Conservation (phyloP, 116 monocot genomes). For the Zostera marina region DNA sequence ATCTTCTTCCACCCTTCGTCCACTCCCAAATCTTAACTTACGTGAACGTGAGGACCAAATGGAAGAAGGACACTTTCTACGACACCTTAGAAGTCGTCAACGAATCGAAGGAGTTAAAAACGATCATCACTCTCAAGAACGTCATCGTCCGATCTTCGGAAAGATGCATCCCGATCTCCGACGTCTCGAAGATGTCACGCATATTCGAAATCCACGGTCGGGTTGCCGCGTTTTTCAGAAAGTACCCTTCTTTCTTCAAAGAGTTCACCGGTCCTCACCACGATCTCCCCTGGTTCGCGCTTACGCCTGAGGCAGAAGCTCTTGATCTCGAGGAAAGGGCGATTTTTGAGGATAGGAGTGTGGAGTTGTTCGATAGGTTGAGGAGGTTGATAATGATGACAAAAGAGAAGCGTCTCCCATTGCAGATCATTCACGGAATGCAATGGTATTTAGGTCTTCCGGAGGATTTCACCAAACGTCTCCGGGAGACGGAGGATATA, state of each 20-base stretch:
- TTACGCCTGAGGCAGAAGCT: slow-evolving; percentile 27
- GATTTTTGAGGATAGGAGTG: slow-evolving; percentile 11
- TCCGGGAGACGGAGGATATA: slow-evolving; percentile 14
- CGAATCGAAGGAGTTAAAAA: slow-evolving; percentile 29
- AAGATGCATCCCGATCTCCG: slow-evolving; percentile 42
- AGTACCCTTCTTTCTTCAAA: slow-evolving; percentile 53
- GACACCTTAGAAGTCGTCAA: slow-evolving; percentile 35
- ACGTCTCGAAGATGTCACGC: slow-evolving; percentile 50
- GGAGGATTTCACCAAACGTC: slow-evolving; percentile 30
- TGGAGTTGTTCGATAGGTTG: slow-evolving; percentile 33
- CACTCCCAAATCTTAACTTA: slow-evolving; percentile 9
- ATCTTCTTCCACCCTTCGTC: not conserved
- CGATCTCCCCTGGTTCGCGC: slow-evolving; percentile 72
- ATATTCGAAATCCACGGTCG: slow-evolving; percentile 22
- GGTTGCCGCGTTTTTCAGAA: slow-evolving; percentile 49
- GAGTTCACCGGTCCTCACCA: slow-evolving; percentile 52
- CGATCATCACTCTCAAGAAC: slow-evolving; percentile 40
- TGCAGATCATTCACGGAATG: slow-evolving; percentile 58
- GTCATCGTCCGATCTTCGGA: slow-evolving; percentile 28
- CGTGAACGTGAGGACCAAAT: slow-evolving; percentile 54
- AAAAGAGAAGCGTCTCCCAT: slow-evolving; percentile 30
- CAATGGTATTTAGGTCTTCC: slow-evolving; percentile 68
- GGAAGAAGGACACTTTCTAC: slow-evolving; percentile 61
- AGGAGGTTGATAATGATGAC: slow-evolving; percentile 45
- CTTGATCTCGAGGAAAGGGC: slow-evolving; percentile 19